These are phyloP conservation scores for Suillus spraguei DNA, from an alignment of 768 basidiomycete species.

Conservation along the genomic window DNA sequence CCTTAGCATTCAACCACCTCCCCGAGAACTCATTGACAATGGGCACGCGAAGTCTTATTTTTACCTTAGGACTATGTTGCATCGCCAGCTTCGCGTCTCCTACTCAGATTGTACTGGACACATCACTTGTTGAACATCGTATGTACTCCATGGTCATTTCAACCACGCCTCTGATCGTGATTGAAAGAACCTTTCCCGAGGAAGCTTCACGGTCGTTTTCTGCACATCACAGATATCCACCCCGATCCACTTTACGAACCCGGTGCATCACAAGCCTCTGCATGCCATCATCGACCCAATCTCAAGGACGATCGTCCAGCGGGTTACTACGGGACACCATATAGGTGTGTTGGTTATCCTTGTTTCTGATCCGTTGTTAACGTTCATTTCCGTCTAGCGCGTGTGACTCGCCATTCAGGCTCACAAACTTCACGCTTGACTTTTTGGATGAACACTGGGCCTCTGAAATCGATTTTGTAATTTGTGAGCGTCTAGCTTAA, in stretches of 20 bases:
- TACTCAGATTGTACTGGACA: constrained; percentile 43
- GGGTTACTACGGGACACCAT: constrained; percentile 67
- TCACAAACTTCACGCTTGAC: constrained; percentile 81
- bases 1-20: not conserved
- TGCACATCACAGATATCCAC: constrained; percentile 85
- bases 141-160: not conserved
- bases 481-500: constrained; percentile 52
- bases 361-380: not conserved
- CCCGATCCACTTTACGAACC: constrained; percentile 68
- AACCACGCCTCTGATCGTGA: not conserved
- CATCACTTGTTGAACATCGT: constrained; percentile 6
- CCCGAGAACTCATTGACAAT: not conserved
- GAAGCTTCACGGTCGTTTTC: constrained; percentile 70
- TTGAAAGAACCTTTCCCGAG: constrained; percentile 33
- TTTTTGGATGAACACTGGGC: constrained; percentile 80
- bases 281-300: constrained; percentile 71
- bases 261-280: constrained; percentile 50
- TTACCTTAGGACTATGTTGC: constrained; percentile 11
- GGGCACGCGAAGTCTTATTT: constrained; percentile 3
- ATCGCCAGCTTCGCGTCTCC: constrained; percentile 34
- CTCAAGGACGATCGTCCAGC: constrained; percentile 55
- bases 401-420: constrained; percentile 80
- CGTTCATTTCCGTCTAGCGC: constrained; percentile 43
- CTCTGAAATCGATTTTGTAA: constrained; percentile 84
- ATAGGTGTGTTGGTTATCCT: constrained; percentile 49